phyloP scores from a whole-genome alignment of 108 stramenopile species.

The Stephanodiscus triporus region DNA sequence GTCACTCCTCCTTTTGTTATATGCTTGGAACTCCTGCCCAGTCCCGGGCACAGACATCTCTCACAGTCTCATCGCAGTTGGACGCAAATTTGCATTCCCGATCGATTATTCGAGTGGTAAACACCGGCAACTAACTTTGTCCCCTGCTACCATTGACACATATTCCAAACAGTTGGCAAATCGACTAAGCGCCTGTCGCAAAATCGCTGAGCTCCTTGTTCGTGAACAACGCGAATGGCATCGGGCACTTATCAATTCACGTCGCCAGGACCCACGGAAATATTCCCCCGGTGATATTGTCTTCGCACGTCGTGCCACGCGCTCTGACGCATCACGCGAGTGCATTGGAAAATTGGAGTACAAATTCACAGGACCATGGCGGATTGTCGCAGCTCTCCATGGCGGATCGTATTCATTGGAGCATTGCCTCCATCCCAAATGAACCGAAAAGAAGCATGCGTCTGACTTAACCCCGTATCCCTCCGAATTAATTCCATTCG shows the following conservation, averaged over 20 bases:
- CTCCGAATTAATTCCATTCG: too few relatives aligned
- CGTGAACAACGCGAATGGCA: neutral
- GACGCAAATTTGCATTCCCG: too few relatives aligned
- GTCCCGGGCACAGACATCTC: too few relatives aligned
- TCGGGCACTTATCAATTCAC: neutral
- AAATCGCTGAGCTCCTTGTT: too few relatives aligned
- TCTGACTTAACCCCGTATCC: neutral
- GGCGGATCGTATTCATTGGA: neutral
- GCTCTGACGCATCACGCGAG: neutral
- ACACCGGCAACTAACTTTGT: neutral
- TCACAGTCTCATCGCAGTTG: too few relatives aligned
- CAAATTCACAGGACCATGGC: conserved; percentile 1
- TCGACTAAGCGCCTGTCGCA: too few relatives aligned
- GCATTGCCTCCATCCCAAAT: neutral
- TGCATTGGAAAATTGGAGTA: neutral
- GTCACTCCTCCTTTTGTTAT: neutral
- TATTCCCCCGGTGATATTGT: neutral
- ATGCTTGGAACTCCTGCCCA: conserved; percentile 3
- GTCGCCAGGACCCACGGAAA: neutral
- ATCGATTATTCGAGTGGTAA: too few relatives aligned
- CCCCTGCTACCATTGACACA: neutral
- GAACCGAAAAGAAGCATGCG: neutral
- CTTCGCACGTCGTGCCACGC: neutral
- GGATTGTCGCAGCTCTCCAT: neutral
- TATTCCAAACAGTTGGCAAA: too few relatives aligned